Conservation (phyloP, 2,329 filamentous ascomycete genomes). For the Drechslerella coelobrocha region DNA sequence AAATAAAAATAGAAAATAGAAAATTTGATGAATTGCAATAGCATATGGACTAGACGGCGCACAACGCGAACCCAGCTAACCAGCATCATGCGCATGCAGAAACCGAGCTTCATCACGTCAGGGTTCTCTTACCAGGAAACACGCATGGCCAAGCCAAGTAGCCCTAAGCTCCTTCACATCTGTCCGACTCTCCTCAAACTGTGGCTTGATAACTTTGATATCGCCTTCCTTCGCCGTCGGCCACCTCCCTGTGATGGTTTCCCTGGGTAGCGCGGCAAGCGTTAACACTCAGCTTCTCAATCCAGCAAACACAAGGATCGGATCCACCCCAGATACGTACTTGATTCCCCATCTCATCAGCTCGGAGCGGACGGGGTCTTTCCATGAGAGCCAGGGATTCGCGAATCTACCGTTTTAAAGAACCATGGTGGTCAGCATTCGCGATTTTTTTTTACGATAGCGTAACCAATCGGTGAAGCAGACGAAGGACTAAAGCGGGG, state of each 20-base stretch:
- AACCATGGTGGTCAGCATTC: slow-evolving; percentile 15
- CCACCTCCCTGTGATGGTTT: slow-evolving; percentile 19
- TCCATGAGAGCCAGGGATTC: slow-evolving; percentile 47
- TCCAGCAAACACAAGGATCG: slow-evolving; percentile 1
- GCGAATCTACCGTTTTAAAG: slow-evolving; percentile 25
- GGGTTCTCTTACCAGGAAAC: slow-evolving; percentile 63
- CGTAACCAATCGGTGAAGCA: no score
- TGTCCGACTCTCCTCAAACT: slow-evolving; percentile 45
- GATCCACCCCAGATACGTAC: slow-evolving; percentile 19
- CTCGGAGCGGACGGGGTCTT: slow-evolving; percentile 22
- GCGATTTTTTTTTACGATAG: no score
- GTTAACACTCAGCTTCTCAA: slow-evolving; percentile 23
- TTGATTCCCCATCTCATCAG: slow-evolving; percentile 26
- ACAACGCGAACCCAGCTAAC: background rate
- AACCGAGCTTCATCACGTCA: slow-evolving; percentile 57
- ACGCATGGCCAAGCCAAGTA: slow-evolving; percentile 95
- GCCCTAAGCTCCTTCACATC: slow-evolving; percentile 69
- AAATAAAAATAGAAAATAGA: no score
- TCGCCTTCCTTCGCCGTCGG: slow-evolving; percentile 26
- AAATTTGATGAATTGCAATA: no score
- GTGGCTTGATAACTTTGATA: slow-evolving; percentile 41
- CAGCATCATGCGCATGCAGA: no score
- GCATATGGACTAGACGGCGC: no score
- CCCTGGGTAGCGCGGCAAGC: slow-evolving; percentile 13
- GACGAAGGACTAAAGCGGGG: background rate